Base-by-base conservation (phyloP, 192 early-diverging fungal species). In the Umbelopsis isabellina region DNA sequence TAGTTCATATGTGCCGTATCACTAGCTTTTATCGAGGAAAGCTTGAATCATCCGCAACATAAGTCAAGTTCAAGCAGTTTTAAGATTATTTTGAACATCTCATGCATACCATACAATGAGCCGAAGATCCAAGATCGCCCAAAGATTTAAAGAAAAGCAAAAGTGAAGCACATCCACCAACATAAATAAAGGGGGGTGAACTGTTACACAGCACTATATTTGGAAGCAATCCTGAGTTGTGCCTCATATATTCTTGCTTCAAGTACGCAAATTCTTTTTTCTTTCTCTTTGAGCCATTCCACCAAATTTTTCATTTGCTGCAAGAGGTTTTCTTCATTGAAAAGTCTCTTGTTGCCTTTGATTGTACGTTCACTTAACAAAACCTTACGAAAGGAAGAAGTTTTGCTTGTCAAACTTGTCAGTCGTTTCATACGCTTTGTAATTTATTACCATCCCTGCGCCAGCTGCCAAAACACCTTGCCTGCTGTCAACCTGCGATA, bases 221-320 rank as follows among this genome's bases (percentile, higher is more conserved):
- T 25, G 33, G 25, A 61, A 61, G 27, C 27, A 35, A 61, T 61
- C 25, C 25, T 30, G 27, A 15, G 15, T 61, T 25, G 27, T 25
- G 55, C 55, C 27, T 12, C 25, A 30, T 30, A 61, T 61, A 35
- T 61, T 61, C 55, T 61, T 41, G 37, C 37, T 41, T 41, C 37
- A 41, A 41, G 37, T 41, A 41, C 37, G 37, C 37, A 41, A 41
- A 41, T 41, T 41, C 37, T 41, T 10, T 61, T 61, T 61, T 61
- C 55, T 61, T 61, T 61, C 55, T 61, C 55, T 61, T 61, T 61
- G 55, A 61, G 55, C 55, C 55, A 61, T 61, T 61, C 55, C 55
- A 61, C 55, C 25, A 27, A 27, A 55, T 61, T 30, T 61, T 61
- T 61, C 55, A 61, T 35, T 61, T 61, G 55, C 55, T 25, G 55